Evolutionary conservation across 441 rosid genomes (phyloP), one percentile per base, ranked within the genome.

Genomic region (Euphorbia celastroides): DNA sequence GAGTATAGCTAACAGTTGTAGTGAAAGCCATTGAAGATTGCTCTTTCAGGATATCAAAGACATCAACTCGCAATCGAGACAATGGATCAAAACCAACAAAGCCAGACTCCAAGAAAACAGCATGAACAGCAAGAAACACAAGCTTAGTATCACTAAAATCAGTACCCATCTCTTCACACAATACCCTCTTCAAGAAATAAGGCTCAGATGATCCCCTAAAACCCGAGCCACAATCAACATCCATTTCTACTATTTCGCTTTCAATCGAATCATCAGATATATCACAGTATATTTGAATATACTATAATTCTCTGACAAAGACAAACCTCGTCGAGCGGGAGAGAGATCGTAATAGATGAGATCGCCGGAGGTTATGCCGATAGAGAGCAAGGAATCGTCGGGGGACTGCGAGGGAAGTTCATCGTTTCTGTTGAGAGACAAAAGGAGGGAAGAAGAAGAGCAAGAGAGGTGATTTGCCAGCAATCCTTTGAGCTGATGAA

Each of bases 21-120:
- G 80, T 61, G 20, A 77, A 70, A 5, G 66, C 60, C 73, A 38
- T 56, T 0, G 73, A 78, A 28, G 80, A 68, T 70, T 79, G 69
- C 57, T 78, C 77, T 20, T 83, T 79, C 2, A 86, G 76, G 25
- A 88, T 69, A 65, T 67, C 75, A 65, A 87, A 72, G 70, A 71
- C 63, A 72, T 83, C 83, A 34, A 79, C 67, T 25, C 72, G 70
- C 64, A 58, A 50, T 5, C 78, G 69, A 8, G 83, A 81, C 19
- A 23, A 60, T 0, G 79, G 46, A 75, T 85, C 75, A 4, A 81
- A 72, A 26, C 83, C 81, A n/a, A 82, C 72, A 62, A 89, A 90
- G 20, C 93, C 93, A 22, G 85, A 86, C 62, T 93, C 93, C 58
- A 83, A 62, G 61, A 93, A 74, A 42, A 88, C 86, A 0, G 93